Base-by-base conservation (phyloP, 2,329 filamentous ascomycete species). In the Penicillium glabrum region DNA sequence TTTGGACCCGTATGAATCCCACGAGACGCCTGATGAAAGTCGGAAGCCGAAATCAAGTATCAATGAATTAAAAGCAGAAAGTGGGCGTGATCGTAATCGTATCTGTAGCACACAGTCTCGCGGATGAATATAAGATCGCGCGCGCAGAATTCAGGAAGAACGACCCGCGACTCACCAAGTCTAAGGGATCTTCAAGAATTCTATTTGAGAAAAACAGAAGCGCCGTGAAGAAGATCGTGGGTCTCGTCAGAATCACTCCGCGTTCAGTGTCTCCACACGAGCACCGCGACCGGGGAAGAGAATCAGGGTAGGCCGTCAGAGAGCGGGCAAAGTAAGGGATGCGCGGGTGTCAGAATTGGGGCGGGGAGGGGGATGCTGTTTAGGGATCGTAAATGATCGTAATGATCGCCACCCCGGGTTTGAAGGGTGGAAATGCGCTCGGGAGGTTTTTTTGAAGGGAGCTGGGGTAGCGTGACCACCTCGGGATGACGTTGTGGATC, bases 381-480 rank as follows among this genome's bases (percentile, higher is more conserved):
- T 41, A 24, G n/a, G n/a, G 37, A 53, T 53, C 23, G 44, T 41
- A 41, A 41, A 46, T 27, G 43, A 46, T 35, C 31, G 44, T 24
- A 47, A 53, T 47, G 51, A 53, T 53, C 51, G 50, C 50, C 47
- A 50, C 47, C 47, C 50, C 50, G 31, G 50, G 50, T 37, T 50
- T 24, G 41, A 51, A 53, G 37, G 24, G 41, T 51, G 53, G 59
- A 49, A 65, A 65, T 61, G 65, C 56, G 61, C 46, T 59, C 56
- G 54, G 55, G 50, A 46, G 31, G 50, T 46, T 41, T 41, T 41
- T 46, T 21, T 24, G 23, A 23, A 43, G 31, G 41, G 50, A 53
- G 50, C 50, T 53, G 43, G 63, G 64, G 65, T 71, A 69, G 68
- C 64, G 69, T 71, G 69, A 72, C 60, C 65, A 67, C 39, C 19